These are phyloP conservation scores for Ambrosia artemisiifolia DNA, from an alignment of 129 eudicot species.

Conservation along the genomic window DNA sequence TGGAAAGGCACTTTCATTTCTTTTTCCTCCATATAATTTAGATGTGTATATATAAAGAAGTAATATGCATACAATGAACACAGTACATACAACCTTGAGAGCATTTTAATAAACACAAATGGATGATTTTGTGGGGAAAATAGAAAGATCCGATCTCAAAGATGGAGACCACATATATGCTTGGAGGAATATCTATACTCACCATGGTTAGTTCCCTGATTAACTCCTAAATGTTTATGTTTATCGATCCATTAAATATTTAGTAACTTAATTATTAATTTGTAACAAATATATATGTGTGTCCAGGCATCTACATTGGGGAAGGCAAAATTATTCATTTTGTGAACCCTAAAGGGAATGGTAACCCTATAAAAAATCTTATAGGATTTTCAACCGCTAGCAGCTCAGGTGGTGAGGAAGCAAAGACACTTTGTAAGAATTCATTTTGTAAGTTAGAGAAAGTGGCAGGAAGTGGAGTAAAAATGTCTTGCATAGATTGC, in stretches of 20 bases:
- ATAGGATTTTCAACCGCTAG: neutral
- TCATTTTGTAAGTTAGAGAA: slow-evolving; percentile 6
- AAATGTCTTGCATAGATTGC: slow-evolving; percentile 17
- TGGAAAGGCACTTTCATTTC: neutral
- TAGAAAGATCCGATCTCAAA: neutral
- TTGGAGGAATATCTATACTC: slow-evolving; percentile 11
- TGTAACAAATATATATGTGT: neutral
- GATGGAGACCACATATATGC: slow-evolving; percentile 13
- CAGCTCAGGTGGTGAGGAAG: neutral
- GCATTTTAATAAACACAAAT: neutral
- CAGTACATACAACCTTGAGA: neutral
- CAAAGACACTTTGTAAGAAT: neutral
- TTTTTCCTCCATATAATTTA: neutral
- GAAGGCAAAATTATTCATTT: slow-evolving; percentile 7
- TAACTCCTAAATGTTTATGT: neutral
- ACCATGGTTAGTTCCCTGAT: slow-evolving; percentile 9
- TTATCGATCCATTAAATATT: neutral
- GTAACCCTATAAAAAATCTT: neutral
- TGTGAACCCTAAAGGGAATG: slow-evolving; percentile 10
- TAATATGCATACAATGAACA: neutral
- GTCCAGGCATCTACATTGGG: neutral
- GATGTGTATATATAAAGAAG: neutral
- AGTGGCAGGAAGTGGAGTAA: slow-evolving; percentile 8
- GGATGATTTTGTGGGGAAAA: neutral
- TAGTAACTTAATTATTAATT: neutral